Conservation (phyloP, 441 rosid species). For the Syzygium syzygioides region DNA sequence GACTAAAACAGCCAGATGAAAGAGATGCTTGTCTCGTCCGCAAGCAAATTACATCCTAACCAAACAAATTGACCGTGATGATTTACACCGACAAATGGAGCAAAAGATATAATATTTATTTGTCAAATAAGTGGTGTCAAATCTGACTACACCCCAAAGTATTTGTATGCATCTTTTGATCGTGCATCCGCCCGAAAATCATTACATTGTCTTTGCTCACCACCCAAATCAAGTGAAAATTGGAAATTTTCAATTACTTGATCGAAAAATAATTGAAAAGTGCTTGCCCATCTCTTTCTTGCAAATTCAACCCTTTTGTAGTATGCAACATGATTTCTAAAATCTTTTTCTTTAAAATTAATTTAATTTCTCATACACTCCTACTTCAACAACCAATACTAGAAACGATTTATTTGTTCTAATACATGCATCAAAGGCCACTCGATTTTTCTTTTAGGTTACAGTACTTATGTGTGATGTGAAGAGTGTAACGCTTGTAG, state of each 20-base stretch:
- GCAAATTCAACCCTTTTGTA: background rate
- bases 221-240: background rate
- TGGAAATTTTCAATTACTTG: background rate
- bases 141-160: background rate
- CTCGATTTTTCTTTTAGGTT: background rate
- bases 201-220: background rate
- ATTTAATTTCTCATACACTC: background rate
- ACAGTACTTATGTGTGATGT: background rate
- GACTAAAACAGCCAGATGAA: background rate
- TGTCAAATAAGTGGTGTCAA: background rate
- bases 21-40: background rate
- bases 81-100: background rate
- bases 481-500: background rate
- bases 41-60: background rate
- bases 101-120: background rate
- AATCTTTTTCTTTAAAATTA: background rate
- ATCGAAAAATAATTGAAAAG: background rate
- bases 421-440: background rate
- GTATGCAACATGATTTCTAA: background rate
- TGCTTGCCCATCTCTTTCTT: background rate
- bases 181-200: background rate
- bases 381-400: background rate
- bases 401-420: background rate
- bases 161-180: background rate
- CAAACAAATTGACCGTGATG: background rate